These are phyloP conservation scores for Hortiboletus campestris DNA, from an alignment of 768 basidiomycete genomes.

Conservation along the genomic window DNA sequence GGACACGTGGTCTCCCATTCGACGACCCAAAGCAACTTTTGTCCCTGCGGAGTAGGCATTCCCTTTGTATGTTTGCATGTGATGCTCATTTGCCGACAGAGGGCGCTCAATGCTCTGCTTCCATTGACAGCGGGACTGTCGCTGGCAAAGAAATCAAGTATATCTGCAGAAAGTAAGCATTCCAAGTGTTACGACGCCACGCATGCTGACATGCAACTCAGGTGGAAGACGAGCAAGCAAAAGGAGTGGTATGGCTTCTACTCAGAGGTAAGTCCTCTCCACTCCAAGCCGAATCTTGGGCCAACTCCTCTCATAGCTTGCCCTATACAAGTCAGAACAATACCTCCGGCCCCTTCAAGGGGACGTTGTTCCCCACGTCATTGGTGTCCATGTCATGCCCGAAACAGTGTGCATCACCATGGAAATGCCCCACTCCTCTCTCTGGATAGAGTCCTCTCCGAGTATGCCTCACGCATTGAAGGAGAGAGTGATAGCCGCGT, in stretches of 20 bases:
- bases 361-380: constrained; percentile 48
- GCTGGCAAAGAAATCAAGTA: constrained; percentile 30
- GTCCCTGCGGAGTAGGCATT: constrained; percentile 23
- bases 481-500: constrained; percentile 49
- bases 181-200: not conserved
- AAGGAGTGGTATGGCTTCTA: constrained; percentile 40
- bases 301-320: constrained; percentile 39
- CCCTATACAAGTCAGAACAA: constrained; percentile 44
- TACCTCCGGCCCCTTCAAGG: constrained; percentile 55
- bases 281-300: constrained; percentile 9
- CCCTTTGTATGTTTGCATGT: not conserved
- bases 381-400: constrained; percentile 44
- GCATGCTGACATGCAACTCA: constrained; percentile 12
- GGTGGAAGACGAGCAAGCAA: constrained; percentile 34
- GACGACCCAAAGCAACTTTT: constrained; percentile 28
- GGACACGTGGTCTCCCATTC: constrained; percentile 28
- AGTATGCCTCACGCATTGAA: constrained; percentile 58
- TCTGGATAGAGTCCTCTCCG: constrained; percentile 61
- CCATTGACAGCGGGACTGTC: constrained; percentile 35
- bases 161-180: constrained; percentile 37
- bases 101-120: constrained; percentile 37
- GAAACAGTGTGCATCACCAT: constrained; percentile 43
- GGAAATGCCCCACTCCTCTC: constrained; percentile 54
- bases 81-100: constrained; percentile 23
- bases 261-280: constrained; percentile 34